Base-by-base conservation (phyloP, 495 filamentous ascomycete genomes). In the Neurospora tetrasperma region DNA sequence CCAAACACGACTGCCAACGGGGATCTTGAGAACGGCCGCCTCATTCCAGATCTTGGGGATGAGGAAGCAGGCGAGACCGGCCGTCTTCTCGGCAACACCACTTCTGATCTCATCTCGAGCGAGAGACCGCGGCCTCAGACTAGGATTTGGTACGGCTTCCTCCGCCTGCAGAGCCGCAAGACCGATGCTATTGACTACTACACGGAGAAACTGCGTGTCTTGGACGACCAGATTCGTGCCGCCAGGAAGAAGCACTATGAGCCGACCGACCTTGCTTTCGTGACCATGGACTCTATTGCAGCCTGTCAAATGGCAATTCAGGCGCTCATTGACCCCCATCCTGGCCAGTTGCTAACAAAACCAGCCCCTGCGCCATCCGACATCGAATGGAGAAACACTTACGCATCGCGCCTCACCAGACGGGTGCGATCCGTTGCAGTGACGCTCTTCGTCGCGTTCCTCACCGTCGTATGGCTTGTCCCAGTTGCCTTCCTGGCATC, bases 261-360 rank as follows among this genome's bases (percentile, higher is more conserved):
- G 10, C 86, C 96, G 2, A 94, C 89, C 0, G 89, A 94, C 54
- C 84, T 96, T 42, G 96, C 96, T 8, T 98, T 98, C 80, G 93
- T 99, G 42, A 98, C 96, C 1, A 94, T 99, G 92, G 91, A 97
- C 80, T 97, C 94, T 20, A 93, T 95, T 73, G 91, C 93, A n/a
- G 89, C 94, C 31, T 87, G 85, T 74, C 96, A 99, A 84, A 96
- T 98, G 92, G 93, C 94, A 18, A 90, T 96, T 54, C 96, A 99
- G 80, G 93, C 96, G 0, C 89, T 94, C 5, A 87, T 99, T 39
- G 94, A 97, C 77, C 93, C 96, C 1, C 89, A 90, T 31, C 96
- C 96, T 12, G 90, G 92, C 77, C 90, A 90, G 70, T 84, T 98
- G n/a, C 83, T 94, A 23, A 94, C 94, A 14, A 92, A 93, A 41